These are phyloP conservation scores for Penicillium mononematosum DNA, from an alignment of 495 filamentous ascomycete species.

Conservation along the genomic window DNA sequence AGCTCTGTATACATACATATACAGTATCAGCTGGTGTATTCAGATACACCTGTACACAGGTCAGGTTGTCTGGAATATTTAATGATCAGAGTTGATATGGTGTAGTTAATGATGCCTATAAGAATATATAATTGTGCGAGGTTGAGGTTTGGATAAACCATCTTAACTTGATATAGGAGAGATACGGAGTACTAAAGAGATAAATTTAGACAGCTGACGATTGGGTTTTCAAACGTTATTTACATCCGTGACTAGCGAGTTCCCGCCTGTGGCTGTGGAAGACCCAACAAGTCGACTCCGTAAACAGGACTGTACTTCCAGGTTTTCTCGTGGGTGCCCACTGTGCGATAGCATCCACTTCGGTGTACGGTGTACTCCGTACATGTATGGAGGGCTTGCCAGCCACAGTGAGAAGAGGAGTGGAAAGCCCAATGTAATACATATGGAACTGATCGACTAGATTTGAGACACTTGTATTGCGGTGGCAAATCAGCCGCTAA, in stretches of 20 bases:
- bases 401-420: not conserved
- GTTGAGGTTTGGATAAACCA: not conserved
- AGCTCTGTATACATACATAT: conserved; percentile 12
- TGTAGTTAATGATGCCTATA: not conserved
- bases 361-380: not conserved
- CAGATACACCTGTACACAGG: not conserved
- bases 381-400: too few relatives aligned
- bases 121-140: not conserved
- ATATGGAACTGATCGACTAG: conserved; percentile 1
- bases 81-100: not conserved
- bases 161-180: not conserved
- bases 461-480: conserved; percentile 10
- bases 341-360: conserved; percentile 1
- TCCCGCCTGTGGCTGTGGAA: not conserved
- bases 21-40: conserved; percentile 3
- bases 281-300: not conserved
- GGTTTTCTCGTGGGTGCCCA: conserved; percentile 8
- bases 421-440: conserved; percentile 9
- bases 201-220: conserved; percentile 4
- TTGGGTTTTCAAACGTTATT: not conserved
- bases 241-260: conserved; percentile 1
- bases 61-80: not conserved
- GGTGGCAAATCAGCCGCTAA: conserved; percentile 17
- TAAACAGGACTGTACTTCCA: not conserved
- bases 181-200: not conserved